A percentile compares a stretch with the other conserved stretches of the same genome.
phyloP scores from a whole-genome alignment of 176 grass and related monocot genomes.

The Zoysia japonica region DNA sequence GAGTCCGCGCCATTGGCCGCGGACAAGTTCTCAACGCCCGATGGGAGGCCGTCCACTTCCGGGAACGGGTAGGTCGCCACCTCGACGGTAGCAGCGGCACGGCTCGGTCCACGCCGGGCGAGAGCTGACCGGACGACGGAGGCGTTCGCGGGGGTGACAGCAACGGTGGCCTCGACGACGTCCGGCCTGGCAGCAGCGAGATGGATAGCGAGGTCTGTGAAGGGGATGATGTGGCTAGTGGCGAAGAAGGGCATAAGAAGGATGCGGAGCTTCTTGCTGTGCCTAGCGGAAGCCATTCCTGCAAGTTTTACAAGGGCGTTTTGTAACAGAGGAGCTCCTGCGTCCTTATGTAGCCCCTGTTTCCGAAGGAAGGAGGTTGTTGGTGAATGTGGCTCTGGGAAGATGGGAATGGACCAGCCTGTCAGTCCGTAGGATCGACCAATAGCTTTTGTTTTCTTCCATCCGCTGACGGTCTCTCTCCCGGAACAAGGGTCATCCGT shows the following conservation, averaged over 20 bases:
- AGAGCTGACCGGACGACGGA: not conserved
- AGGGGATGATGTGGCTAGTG: conserved; percentile 34
- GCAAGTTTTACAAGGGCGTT: too few species aligned
- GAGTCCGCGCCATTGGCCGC: not conserved
- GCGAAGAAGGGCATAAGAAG: conserved; percentile 36
- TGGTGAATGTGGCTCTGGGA: too few species aligned
- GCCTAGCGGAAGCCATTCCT: conserved; percentile 13
- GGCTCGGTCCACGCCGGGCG: not conserved
- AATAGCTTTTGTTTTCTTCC: too few species aligned
- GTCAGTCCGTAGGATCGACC: too few species aligned
- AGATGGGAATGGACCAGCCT: too few species aligned
- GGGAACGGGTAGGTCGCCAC: conserved; percentile 36
- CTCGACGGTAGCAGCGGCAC: not conserved
- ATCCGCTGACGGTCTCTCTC: too few species aligned
- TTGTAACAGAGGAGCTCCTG: too few species aligned
- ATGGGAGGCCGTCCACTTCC: conserved; percentile 21
- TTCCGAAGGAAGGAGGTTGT: too few species aligned
- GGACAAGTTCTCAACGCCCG: conserved; percentile 33
- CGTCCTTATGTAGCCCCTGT: too few species aligned
- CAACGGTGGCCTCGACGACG: conserved; percentile 35
- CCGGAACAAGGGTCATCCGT: too few species aligned
- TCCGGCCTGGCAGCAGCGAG: conserved; percentile 8
- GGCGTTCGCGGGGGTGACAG: conserved; percentile 32
- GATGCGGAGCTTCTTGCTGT: conserved; percentile 15
- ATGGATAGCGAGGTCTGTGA: conserved; percentile 32